phyloP scores from a whole-genome alignment of 768 basidiomycete genomes.

The Butyriboletus loyo region DNA sequence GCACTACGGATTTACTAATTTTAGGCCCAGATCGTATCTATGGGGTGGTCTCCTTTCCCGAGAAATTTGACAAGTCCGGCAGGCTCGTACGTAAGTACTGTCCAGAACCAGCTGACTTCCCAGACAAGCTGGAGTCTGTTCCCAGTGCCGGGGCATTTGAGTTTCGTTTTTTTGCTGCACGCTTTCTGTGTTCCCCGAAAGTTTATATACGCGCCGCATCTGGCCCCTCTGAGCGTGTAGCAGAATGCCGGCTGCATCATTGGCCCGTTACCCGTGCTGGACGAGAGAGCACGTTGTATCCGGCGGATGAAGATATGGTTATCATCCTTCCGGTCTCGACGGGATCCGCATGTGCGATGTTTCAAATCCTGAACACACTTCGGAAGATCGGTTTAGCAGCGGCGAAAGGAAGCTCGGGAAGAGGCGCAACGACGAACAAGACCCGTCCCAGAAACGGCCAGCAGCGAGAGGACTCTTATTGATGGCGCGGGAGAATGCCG shows the following conservation, averaged over 20 bases:
- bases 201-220: conserved; percentile 1
- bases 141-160: conserved; percentile 11
- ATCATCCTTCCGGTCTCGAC: conserved; percentile 9
- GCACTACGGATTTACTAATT: conserved; percentile 25
- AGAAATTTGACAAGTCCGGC: conserved; percentile 18
- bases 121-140: conserved; percentile 24
- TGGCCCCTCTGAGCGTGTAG: background rate
- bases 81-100: conserved; percentile 24
- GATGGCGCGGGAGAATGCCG: conserved; percentile 18
- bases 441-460: conserved; percentile 5
- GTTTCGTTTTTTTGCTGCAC: conserved; percentile 5
- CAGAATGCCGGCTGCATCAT: conserved; percentile 4
- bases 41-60: conserved; percentile 16
- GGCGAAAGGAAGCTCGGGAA: conserved; percentile 21
- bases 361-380: conserved; percentile 13
- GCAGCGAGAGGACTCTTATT: background rate
- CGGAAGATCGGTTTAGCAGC: conserved; percentile 24
- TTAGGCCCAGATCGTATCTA: conserved; percentile 25
- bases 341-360: conserved; percentile 28
- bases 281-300: conserved; percentile 12
- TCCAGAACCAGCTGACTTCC: conserved; percentile 15
- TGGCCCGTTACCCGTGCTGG: conserved; percentile 10
- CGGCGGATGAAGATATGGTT: conserved; percentile 20
- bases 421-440: conserved; percentile 13
- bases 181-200: background rate